These are phyloP conservation scores for Metschnikowia lochheadii DNA, from an alignment of 805 yeast genomes.

Conservation along the genomic window DNA sequence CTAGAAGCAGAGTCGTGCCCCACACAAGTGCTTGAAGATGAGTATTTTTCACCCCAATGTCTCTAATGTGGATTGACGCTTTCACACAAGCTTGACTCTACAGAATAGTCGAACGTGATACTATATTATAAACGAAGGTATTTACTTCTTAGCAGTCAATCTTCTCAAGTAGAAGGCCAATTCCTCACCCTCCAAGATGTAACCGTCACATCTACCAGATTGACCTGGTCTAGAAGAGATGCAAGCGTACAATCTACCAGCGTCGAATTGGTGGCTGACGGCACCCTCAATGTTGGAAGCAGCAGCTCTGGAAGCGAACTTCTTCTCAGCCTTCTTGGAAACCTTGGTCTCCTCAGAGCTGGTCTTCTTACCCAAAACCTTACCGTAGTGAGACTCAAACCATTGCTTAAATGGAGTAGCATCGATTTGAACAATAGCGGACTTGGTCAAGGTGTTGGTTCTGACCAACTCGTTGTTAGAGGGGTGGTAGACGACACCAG, in stretches of 20 bases:
- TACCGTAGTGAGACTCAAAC: conserved; percentile 98
- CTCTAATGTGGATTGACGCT: too few species aligned
- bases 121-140: conserved; percentile 12
- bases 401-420: conserved; percentile 99
- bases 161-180: conserved; percentile 99
- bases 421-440: conserved; percentile 98
- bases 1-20: too few species aligned
- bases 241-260: conserved; percentile 98
- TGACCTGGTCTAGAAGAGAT: conserved; percentile 99
- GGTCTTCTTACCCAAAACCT: conserved; percentile 83
- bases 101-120: conserved; percentile 8
- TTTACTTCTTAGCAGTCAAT: conserved; percentile 97
- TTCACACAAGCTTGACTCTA: not conserved
- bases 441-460: conserved; percentile 98
- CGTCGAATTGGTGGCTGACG: conserved; percentile 93
- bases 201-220: conserved; percentile 99
- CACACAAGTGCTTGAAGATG: too few species aligned
- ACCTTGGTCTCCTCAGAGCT: conserved; percentile 49
- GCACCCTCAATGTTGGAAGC: conserved; percentile 82
- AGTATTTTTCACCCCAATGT: too few species aligned
- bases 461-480: conserved; percentile 99
- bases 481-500: conserved; percentile 98
- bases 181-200: conserved; percentile 99
- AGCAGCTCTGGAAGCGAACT: conserved; percentile 89
- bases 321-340: conserved; percentile 81